A percentile compares a stretch with the other conserved stretches of the same genome.
phyloP scores from a whole-genome alignment of 306 rosid genomes.

The Leucaena leucocephala region DNA sequence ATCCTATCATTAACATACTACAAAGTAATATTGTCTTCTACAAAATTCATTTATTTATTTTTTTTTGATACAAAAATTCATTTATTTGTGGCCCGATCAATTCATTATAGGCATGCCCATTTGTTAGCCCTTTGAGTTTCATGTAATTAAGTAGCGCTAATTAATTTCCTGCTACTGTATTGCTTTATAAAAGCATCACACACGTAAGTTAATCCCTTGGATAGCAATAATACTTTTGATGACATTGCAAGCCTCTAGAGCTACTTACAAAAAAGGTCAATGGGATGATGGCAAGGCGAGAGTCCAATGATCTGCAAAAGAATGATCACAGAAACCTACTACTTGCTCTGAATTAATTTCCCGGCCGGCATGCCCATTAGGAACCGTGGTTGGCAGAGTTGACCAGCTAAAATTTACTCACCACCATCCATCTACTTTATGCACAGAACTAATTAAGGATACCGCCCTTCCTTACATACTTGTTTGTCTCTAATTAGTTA shows the following conservation, averaged over 20 bases:
- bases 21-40: no score
- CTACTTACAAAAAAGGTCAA: background rate
- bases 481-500: background rate
- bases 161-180: background rate
- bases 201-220: background rate
- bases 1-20: no score
- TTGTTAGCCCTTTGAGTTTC: background rate
- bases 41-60: no score
- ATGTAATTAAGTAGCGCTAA: no score
- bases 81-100: no score
- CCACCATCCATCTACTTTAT: background rate
- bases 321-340: background rate
- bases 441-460: background rate
- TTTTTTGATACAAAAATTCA: no score
- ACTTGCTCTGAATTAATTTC: constrained; percentile 12
- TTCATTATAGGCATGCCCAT: background rate
- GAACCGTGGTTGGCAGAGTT: constrained; percentile 28
- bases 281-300: background rate
- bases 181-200: background rate
- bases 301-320: background rate
- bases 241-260: no score
- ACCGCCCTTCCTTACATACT: background rate
- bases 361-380: constrained; percentile 6
- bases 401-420: constrained; percentile 29
- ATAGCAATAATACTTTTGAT: background rate